Conservation (phyloP, 352 stramenopile species). For the Phytophthora cryptogea region DNA sequence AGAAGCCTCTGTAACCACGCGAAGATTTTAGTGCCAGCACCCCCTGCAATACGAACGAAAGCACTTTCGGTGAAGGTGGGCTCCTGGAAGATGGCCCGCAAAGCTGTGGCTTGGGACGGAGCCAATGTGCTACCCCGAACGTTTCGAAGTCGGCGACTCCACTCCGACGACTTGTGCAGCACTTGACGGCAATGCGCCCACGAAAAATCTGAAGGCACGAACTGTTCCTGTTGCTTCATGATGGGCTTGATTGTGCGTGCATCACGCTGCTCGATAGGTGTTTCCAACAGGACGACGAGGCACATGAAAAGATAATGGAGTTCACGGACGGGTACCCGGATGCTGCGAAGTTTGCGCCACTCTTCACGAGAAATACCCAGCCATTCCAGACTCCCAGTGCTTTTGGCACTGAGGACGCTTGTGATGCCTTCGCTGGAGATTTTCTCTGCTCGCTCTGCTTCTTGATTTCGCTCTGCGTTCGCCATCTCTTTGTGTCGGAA, state of each 20-base stretch:
- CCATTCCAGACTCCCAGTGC: constrained; percentile 55
- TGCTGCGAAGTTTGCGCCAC: constrained; percentile 62
- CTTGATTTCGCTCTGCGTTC: constrained; percentile 32
- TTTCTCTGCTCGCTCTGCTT: constrained; percentile 18
- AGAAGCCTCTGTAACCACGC: constrained; percentile 63
- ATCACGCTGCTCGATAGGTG: constrained; percentile 43
- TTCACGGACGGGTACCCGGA: constrained; percentile 69
- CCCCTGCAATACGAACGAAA: constrained; percentile 54
- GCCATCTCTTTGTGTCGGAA: constrained; percentile 48
- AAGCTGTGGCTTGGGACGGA: constrained; percentile 49
- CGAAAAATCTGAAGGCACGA: constrained; percentile 61
- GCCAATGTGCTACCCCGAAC: constrained; percentile 44
- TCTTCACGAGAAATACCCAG: constrained; percentile 71
- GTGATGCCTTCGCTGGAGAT: constrained; percentile 18
- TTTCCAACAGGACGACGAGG: constrained; percentile 67
- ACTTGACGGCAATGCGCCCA: constrained; percentile 65
- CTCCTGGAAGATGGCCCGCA: constrained; percentile 70
- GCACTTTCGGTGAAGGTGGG: constrained; percentile 53
- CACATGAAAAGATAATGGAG: constrained; percentile 84
- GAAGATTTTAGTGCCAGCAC: constrained; percentile 68
- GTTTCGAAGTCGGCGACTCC: constrained; percentile 44
- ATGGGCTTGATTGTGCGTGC: constrained; percentile 41
- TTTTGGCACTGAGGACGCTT: constrained; percentile 22
- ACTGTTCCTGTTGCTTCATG: constrained; percentile 51
- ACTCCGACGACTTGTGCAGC: constrained; percentile 53